Base-by-base conservation (phyloP, 2,329 filamentous ascomycete genomes). In the Penicillium sp. region DNA sequence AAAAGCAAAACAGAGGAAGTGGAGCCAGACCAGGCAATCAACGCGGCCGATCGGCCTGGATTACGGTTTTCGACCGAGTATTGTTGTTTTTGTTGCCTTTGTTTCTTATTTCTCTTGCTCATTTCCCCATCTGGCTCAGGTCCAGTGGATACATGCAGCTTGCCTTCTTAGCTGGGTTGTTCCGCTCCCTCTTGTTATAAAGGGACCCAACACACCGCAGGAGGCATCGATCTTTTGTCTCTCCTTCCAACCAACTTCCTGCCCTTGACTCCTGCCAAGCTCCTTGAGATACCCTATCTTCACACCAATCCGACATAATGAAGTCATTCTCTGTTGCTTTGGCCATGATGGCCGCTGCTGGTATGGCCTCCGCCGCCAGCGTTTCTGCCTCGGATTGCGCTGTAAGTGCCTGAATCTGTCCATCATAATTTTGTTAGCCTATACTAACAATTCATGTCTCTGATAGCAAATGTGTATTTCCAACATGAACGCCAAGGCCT, bases 401-500 rank as follows among this genome's bases (percentile, higher is more conserved):
- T 37, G 71, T 74, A 66, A 57, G 70, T 68, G 42, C 13, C 25
- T 53, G 16, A 10, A 6, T 2, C 6, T 23, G n/a, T 39, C 35
- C 35, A 21, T 23, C 19, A 42, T 21, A 9, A 10, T 39, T 29
- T 39, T 4, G 3, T 11, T 19, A 11, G 35, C 1, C 39, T 13
- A 42, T 23, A 9, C 39, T 42, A 23, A 42, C 10, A 39, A 10
- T 26, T 8, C 31, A 51, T 64, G 70, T 80, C 78, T 71, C 54
- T 47, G 45, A 49, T 60, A 80, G 78, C 66, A 75, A 69, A 76
- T 68, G 65, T 81, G 79, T 62, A 68, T 80, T 65, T 68, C 62
- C 65, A 78, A 75, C 69, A 80, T 81, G 77, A 69, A 75, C 58
- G 67, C 59, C 53, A 69, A 73, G 65, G 76, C 76, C 44, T 31